phyloP scores from a whole-genome alignment of 495 filamentous ascomycete species.

The Lasiosphaeria ovina region DNA sequence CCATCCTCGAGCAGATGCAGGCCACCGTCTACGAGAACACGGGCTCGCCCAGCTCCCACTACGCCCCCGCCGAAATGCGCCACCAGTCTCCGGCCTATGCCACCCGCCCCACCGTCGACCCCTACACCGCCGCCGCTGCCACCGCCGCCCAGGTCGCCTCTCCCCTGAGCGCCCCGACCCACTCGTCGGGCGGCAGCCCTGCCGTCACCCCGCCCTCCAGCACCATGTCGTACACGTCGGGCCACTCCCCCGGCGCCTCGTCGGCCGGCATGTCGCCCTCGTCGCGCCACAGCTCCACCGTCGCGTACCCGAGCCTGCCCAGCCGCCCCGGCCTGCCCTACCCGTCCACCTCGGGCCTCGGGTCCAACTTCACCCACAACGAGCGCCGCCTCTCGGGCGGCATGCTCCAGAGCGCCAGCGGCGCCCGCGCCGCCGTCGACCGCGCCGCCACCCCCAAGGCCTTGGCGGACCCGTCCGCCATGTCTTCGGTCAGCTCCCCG shows the following conservation, averaged over 20 bases:
- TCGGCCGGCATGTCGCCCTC: constrained; percentile 62
- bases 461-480: constrained; percentile 34
- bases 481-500: constrained; percentile 41
- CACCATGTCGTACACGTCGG: constrained; percentile 77
- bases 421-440: constrained; percentile 39
- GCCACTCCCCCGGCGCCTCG: constrained; percentile 75
- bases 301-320: constrained; percentile 77
- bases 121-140: constrained; percentile 51
- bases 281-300: constrained; percentile 58
- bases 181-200: constrained; percentile 63
- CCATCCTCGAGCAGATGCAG: constrained; percentile 92
- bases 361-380: constrained; percentile 74
- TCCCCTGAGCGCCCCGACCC: constrained; percentile 59
- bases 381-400: constrained; percentile 83
- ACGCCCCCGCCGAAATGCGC: constrained; percentile 57
- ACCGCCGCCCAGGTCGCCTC: constrained; percentile 56
- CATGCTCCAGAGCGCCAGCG: constrained; percentile 71
- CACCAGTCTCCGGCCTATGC: constrained; percentile 68
- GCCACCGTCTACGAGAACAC: constrained; percentile 90
- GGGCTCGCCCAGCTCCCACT: constrained; percentile 48
- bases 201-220: constrained; percentile 90
- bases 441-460: constrained; percentile 50
- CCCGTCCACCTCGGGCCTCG: constrained; percentile 74
- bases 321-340: constrained; percentile 56
- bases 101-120: constrained; percentile 37